phyloP scores from a whole-genome alignment of 148 eudicot genomes.

The Camellia japonica region DNA sequence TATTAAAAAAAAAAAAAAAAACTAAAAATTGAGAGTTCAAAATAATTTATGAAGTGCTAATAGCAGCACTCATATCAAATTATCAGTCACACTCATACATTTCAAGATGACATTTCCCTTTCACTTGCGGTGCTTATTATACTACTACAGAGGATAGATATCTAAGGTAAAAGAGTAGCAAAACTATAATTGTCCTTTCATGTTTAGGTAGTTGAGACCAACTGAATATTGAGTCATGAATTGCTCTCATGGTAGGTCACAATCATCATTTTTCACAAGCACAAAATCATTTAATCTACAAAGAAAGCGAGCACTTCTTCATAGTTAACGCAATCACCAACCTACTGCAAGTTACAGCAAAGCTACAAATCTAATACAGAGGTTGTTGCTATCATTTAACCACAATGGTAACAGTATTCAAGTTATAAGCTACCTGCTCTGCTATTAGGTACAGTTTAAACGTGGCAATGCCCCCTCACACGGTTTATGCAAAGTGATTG shows the following conservation, averaged over 20 bases:
- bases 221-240: not conserved
- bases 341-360: not conserved
- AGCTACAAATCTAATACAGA: not conserved
- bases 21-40: no score
- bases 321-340: slow-evolving; percentile 8
- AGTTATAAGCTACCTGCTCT: not conserved
- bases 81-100: no score
- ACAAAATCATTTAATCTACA: not conserved
- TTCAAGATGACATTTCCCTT: no score
- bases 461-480: not conserved
- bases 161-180: no score
- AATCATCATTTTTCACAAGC: not conserved
- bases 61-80: no score
- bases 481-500: not conserved
- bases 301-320: not conserved
- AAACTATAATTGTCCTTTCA: not conserved
- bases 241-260: not conserved
- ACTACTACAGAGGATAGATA: no score
- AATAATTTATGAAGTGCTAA: no score
- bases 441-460: not conserved
- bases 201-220: not conserved
- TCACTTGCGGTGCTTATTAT: no score
- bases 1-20: no score
- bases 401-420: not conserved
- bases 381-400: not conserved